Evolutionary conservation across 768 basidiomycete genomes (phyloP).

Genomic region (Rhodocollybia butyracea): DNA sequence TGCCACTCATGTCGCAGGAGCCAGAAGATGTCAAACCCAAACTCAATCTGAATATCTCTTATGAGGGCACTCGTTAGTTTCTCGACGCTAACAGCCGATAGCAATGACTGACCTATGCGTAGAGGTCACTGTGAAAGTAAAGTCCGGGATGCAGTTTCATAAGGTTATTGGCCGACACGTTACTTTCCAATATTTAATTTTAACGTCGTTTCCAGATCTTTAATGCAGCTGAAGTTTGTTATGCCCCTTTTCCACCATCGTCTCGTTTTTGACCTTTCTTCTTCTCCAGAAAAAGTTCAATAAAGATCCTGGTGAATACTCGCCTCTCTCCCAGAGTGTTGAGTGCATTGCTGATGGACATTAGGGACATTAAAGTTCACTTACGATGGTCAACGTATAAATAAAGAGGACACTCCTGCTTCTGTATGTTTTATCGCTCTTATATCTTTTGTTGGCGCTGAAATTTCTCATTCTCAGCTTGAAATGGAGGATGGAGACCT

Average conservation of each 20-base stretch:
- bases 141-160: conserved; percentile 55
- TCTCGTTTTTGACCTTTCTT: not conserved
- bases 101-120: conserved; percentile 27
- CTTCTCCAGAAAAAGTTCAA: conserved; percentile 51
- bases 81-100: conserved; percentile 5
- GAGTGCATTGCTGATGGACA: not conserved
- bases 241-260: not conserved
- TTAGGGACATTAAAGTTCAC: conserved; percentile 64
- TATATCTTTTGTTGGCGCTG: not conserved
- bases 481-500: conserved; percentile 62
- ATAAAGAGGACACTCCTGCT: conserved; percentile 48
- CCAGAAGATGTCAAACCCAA: conserved; percentile 63
- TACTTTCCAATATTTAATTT: too few relatives aligned
- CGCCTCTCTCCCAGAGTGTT: not conserved
- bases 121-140: conserved; percentile 71
- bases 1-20: not conserved
- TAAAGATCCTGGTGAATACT: conserved; percentile 48
- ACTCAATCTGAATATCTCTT: conserved; percentile 55
- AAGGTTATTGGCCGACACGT: too few relatives aligned
- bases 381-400: conserved; percentile 51
- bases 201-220: too few relatives aligned
- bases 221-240: conserved; percentile 57
- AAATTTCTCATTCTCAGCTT: conserved; percentile 28
- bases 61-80: conserved; percentile 54
- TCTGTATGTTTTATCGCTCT: conserved; percentile 32